phyloP scores from a whole-genome alignment of 2,329 filamentous ascomycete genomes.

The Aspergillus uvarum region DNA sequence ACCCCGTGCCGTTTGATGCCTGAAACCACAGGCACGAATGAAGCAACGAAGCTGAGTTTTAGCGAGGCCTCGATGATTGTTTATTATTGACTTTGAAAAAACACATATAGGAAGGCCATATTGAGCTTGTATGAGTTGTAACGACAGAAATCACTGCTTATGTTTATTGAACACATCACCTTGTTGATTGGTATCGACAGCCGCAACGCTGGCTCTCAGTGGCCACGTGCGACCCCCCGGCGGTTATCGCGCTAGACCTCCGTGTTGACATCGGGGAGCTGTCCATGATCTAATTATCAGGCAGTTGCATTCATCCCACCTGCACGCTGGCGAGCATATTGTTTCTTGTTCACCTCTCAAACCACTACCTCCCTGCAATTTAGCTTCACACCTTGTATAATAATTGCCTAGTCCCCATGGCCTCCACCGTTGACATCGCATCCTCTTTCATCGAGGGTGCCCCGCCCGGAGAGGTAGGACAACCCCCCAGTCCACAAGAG shows the following conservation, averaged over 20 bases:
- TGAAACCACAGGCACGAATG: not conserved
- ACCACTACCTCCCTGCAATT: not conserved
- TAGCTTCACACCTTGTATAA: not conserved
- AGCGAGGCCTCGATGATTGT: no score
- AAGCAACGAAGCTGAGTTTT: no score
- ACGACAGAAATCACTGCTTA: no score
- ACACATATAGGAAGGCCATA: no score
- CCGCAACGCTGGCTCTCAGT: not conserved
- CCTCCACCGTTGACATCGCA: slow-evolving; percentile 58
- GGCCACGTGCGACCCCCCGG: slow-evolving; percentile 18
- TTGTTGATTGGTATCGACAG: not conserved
- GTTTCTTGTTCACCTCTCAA: not conserved
- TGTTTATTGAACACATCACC: no score
- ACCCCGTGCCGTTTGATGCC: not conserved
- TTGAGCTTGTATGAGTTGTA: no score
- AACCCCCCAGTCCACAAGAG: slow-evolving; percentile 8
- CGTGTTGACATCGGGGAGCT: slow-evolving; percentile 22
- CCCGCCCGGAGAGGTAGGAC: slow-evolving; percentile 85
- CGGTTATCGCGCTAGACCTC: slow-evolving; percentile 25
- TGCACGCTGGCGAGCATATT: not conserved
- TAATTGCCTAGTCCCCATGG: slow-evolving; percentile 31
- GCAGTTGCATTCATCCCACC: not conserved
- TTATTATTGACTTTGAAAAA: no score
- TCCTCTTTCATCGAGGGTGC: slow-evolving; percentile 91
- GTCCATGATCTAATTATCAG: not conserved